Percentiles rank a stretch among this genome's conserved stretches.
Evolutionary conservation across 23 red algal species (phyloP).

Genomic region (Gracilaria caudata): DNA sequence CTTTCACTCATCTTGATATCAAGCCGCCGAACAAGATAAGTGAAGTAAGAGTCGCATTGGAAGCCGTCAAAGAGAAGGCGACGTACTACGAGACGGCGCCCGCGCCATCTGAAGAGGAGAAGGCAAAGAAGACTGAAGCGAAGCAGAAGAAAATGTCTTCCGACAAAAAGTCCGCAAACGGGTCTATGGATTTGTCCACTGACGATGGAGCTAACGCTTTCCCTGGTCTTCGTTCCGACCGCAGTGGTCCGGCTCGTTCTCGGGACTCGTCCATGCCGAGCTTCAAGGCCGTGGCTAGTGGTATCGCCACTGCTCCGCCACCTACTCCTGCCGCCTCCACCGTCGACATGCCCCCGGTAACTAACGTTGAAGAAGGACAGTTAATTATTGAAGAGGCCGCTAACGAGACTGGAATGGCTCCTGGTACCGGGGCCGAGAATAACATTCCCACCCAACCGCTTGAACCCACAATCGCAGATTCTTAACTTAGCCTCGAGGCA

Average conservation of each 20-base stretch:
- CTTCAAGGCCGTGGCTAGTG: slow-evolving; percentile 41
- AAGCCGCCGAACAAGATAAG: slow-evolving; percentile 66
- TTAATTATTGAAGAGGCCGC: background rate
- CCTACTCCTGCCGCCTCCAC: background rate
- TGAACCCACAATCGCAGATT: slow-evolving; percentile 24
- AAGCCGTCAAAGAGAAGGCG: slow-evolving; percentile 57
- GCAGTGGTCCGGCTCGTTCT: slow-evolving; percentile 30
- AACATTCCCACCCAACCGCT: slow-evolving; percentile 5
- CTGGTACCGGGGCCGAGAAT: background rate
- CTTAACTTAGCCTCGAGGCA: slow-evolving; percentile 33
- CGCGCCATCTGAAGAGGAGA: slow-evolving; percentile 58
- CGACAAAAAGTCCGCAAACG: background rate
- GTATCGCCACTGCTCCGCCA: slow-evolving; percentile 21
- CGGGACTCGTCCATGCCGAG: slow-evolving; percentile 36
- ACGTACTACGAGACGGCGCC: slow-evolving; percentile 66
- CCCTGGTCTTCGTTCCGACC: slow-evolving; percentile 29
- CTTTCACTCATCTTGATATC: slow-evolving; percentile 61
- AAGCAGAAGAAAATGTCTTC: slow-evolving; percentile 36
- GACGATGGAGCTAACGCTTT: slow-evolving; percentile 29
- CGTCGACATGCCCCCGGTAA: slow-evolving; percentile 14
- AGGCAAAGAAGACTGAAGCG: slow-evolving; percentile 43
- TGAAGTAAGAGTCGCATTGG: slow-evolving; percentile 58
- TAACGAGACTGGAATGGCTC: background rate
- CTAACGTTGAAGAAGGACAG: background rate
- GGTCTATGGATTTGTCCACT: slow-evolving; percentile 26